Percentiles rank a stretch among this genome's conserved stretches.
Conservation (phyloP, 2,329 filamentous ascomycete genomes). For the Exophiala oligosperma region DNA sequence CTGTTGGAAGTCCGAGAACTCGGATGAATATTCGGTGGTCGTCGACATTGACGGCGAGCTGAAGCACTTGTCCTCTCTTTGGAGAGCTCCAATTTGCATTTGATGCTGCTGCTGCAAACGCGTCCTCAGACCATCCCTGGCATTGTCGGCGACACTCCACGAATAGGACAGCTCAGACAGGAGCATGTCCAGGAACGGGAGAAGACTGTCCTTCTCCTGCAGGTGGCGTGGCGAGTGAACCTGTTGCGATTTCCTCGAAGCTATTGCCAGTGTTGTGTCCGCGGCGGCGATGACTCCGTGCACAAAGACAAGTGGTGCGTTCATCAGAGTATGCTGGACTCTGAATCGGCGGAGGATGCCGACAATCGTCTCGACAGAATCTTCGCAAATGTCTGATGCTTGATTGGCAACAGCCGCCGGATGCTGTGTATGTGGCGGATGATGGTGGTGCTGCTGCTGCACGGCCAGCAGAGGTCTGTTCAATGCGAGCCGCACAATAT, state of each 20-base stretch:
- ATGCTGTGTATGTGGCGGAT: not conserved
- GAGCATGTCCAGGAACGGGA: not conserved
- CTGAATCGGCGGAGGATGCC: slow-evolving; percentile 7
- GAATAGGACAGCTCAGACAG: not conserved
- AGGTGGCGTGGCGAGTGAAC: not conserved
- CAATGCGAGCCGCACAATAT: slow-evolving; percentile 6
- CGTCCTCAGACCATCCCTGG: not conserved
- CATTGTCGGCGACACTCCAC: not conserved
- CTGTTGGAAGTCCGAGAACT: not conserved
- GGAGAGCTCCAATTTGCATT: not conserved
- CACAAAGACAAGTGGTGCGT: slow-evolving; percentile 6
- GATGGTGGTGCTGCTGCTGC: not conserved
- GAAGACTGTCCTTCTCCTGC: not conserved
- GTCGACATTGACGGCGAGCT: not conserved
- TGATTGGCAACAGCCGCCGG: not conserved
- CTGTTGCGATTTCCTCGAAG: not conserved
- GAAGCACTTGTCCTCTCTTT: not conserved
- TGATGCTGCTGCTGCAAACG: not conserved
- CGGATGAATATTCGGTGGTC: not conserved
- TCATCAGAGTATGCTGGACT: slow-evolving; percentile 4
- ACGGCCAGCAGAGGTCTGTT: not conserved
- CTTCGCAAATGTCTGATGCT: slow-evolving; percentile 3
- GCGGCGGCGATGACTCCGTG: slow-evolving; percentile 3
- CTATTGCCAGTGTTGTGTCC: slow-evolving; percentile 2
- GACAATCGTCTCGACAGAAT: slow-evolving; percentile 7